These are phyloP conservation scores for Huntiella savannae DNA, from an alignment of 2,329 filamentous ascomycete species.

Conservation along the genomic window DNA sequence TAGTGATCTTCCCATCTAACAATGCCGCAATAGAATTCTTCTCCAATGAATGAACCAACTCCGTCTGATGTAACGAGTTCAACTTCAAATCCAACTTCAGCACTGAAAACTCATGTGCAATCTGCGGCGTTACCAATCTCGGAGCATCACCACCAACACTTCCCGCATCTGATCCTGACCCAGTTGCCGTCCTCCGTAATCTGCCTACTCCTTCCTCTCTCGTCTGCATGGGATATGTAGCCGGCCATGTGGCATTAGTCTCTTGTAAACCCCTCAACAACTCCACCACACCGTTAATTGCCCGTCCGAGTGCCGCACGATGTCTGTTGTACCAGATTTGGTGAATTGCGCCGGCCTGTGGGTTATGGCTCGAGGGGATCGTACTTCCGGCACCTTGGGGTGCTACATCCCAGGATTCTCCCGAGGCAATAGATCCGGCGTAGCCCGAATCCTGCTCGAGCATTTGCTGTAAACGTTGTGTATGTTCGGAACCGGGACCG, in stretches of 20 bases:
- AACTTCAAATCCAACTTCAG: constrained; percentile 89
- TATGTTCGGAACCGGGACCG: constrained; percentile 58
- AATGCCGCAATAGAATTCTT: constrained; percentile 80
- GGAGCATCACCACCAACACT: constrained; percentile 40
- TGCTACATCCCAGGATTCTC: constrained; percentile 25
- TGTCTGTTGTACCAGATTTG: constrained; percentile 94
- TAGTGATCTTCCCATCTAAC: constrained; percentile 81
- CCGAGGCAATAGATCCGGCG: constrained; percentile 56
- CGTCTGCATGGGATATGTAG: constrained; percentile 78
- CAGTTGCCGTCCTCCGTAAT: constrained; percentile 19
- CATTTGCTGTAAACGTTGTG: constrained; percentile 59
- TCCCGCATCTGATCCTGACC: constrained; percentile 45
- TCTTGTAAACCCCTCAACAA: constrained; percentile 66
- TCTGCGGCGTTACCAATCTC: constrained; percentile 72
- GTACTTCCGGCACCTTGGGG: constrained; percentile 13
- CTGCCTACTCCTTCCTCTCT: constrained; percentile 26
- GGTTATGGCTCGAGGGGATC: constrained; percentile 20
- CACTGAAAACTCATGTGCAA: constrained; percentile 89
- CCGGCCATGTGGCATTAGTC: constrained; percentile 83
- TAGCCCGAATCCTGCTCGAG: constrained; percentile 85
- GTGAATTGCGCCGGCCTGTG: constrained; percentile 65
- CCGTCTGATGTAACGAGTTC: constrained; percentile 65
- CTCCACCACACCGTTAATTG: constrained; percentile 74
- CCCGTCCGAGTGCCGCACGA: constrained; percentile 64
- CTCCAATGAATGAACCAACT: constrained; percentile 85